Evolutionary conservation across 768 basidiomycete genomes (phyloP).

Genomic region (Cystofilobasidium macerans): DNA sequence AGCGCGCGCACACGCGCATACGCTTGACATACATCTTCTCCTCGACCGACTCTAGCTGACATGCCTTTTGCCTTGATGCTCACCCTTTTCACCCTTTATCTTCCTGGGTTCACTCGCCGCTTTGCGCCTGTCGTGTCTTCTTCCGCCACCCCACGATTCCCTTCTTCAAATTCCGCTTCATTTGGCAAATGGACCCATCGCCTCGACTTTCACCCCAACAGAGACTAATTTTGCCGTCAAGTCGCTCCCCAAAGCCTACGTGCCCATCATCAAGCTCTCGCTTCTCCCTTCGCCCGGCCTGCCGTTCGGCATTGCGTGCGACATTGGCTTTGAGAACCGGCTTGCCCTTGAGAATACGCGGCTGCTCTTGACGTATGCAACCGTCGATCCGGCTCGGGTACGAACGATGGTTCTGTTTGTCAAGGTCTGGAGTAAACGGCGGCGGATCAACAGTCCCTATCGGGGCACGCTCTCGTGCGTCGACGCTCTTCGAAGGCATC

Average conservation of each 20-base stretch:
- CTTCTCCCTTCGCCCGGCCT: constrained; percentile 54
- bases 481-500: too few relatives aligned
- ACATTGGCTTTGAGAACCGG: constrained; percentile 97
- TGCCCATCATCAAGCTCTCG: constrained; percentile 78
- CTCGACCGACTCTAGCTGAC: too few relatives aligned
- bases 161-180: too few relatives aligned
- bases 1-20: too few relatives aligned
- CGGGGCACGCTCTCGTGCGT: constrained; percentile 69
- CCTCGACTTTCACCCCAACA: constrained; percentile 40
- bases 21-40: too few relatives aligned
- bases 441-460: constrained; percentile 93
- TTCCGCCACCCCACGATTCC: too few relatives aligned
- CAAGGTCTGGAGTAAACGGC: constrained; percentile 95
- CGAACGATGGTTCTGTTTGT: constrained; percentile 93
- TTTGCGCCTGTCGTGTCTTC: too few relatives aligned
- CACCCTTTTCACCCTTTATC: too few relatives aligned
- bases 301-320: constrained; percentile 83
- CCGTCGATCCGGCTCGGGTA: constrained; percentile 87
- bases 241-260: constrained; percentile 70
- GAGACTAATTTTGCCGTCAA: constrained; percentile 96
- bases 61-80: too few relatives aligned
- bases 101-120: too few relatives aligned
- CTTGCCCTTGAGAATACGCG: constrained; percentile 94
- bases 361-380: constrained; percentile 90
- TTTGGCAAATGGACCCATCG: neutral